Evolutionary conservation across 2,329 filamentous ascomycete species (phyloP), one percentile per base, ranked within the genome.

Genomic region (Sclerotinia trifoliorum): DNA sequence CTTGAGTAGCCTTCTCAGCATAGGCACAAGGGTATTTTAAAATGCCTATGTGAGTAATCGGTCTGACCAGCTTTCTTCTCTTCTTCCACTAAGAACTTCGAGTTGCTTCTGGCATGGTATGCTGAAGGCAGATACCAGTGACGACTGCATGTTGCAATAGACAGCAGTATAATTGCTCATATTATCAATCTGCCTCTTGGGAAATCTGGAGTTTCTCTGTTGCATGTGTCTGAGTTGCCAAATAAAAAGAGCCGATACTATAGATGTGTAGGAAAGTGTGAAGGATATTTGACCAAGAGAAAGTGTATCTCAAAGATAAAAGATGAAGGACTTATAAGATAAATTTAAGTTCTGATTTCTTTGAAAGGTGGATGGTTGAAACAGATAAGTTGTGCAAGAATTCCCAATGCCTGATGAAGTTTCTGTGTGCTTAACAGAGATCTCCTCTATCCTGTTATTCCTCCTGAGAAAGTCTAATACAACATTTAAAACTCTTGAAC

Each of bases 1-100:
- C 83, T 57, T 83, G 80, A 79, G 94, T 94, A 55, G 92, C 92
- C 73, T 85, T 85, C 77, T 93, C 88, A 71, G 92, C 91, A 80
- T 94, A 90, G 58, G 83, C 81, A 11, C 21, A 49, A 11, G 21
- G n/a, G 46, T 2, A 49, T 3, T 42, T 42, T 5, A 42, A 42
- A 39, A 42, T 13, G 11, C 39, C 39, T 42, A 42, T 42, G 39
- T 42, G 39, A 13, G 39, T 42, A 42, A 42, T 42, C 39, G 39
- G 3, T 42, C 15, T 42, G 13, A 42, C 11, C 39, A 42, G 1
- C 11, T 42, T 42, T 15, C 39, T 42, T 11, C 24, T n/a, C 8
- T 49, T 49, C 7, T n/a, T 11, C 3, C 46, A 21, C n/a, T 49
- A n/a, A n/a, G n/a, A 42, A 21, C n/a, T n/a, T 10, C 3, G 46